A percentile compares a stretch with the other conserved stretches of the same genome.
These are phyloP conservation scores for Trichoderma oligosporum DNA, from an alignment of 2,329 filamentous ascomycete genomes.

Conservation along the genomic window DNA sequence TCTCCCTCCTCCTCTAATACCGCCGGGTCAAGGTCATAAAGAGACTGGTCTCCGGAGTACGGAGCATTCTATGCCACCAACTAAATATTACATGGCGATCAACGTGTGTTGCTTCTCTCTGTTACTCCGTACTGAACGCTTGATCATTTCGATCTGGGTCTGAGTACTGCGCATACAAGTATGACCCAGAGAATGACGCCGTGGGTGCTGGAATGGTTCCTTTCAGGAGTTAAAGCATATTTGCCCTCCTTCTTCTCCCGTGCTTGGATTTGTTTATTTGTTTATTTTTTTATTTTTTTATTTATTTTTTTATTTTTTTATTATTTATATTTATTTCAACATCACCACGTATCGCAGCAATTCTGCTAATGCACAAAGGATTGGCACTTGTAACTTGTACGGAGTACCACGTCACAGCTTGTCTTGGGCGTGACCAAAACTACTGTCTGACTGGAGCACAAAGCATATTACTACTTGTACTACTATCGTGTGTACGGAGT, in stretches of 20 bases:
- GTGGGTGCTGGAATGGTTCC: too few species aligned
- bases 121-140: not conserved
- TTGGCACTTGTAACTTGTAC: not conserved
- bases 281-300: not conserved
- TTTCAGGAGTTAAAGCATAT: too few species aligned
- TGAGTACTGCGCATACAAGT: too few species aligned
- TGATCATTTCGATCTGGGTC: not conserved
- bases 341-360: not conserved
- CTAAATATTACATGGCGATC: not conserved
- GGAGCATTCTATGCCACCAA: constrained; percentile 13
- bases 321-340: too few species aligned
- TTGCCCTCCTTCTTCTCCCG: too few species aligned
- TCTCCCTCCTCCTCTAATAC: constrained; percentile 3
- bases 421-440: constrained; percentile 15
- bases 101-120: not conserved
- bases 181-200: too few species aligned
- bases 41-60: constrained; percentile 10
- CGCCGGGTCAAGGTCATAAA: constrained; percentile 10
- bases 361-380: not conserved
- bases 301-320: not conserved
- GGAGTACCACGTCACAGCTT: constrained; percentile 14
- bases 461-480: too few species aligned
- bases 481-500: too few species aligned
- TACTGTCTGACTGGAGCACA: constrained; percentile 11
- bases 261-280: not conserved